These are phyloP conservation scores for Daldinia eschscholtzii DNA, from an alignment of 2,329 filamentous ascomycete species.

Conservation along the genomic window DNA sequence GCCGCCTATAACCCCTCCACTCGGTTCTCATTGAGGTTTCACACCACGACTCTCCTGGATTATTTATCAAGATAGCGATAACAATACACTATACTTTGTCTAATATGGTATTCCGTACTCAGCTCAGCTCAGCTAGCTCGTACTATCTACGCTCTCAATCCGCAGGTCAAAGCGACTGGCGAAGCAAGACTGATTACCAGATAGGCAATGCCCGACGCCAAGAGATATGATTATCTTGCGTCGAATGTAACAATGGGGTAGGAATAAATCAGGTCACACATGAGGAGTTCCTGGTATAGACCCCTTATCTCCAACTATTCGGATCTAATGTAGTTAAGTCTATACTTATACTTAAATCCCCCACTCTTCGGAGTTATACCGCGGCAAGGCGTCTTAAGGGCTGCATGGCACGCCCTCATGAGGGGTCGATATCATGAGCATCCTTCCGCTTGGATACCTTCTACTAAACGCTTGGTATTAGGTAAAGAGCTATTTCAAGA, in stretches of 20 bases:
- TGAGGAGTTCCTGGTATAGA: conserved; percentile 23
- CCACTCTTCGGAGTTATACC: conserved; percentile 19
- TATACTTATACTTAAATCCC: conserved; percentile 16
- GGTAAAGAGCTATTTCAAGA: conserved; percentile 15
- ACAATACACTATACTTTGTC: background rate
- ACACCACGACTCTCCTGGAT: background rate
- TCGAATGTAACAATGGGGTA: conserved; percentile 29
- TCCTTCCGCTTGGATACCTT: background rate
- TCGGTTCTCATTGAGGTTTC: background rate
- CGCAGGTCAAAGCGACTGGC: background rate
- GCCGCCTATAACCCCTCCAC: background rate
- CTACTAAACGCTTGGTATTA: background rate
- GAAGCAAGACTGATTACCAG: conserved; percentile 10
- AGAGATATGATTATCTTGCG: conserved; percentile 12
- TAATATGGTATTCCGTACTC: background rate
- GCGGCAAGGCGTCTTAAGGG: conserved; percentile 4
- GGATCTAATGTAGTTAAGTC: conserved; percentile 13
- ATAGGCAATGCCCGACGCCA: conserved; percentile 27
- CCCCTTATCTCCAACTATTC: conserved; percentile 35
- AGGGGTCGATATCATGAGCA: conserved; percentile 17
- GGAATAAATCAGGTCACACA: conserved; percentile 11
- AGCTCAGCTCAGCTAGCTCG: background rate
- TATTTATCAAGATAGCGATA: background rate
- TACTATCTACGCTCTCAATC: background rate
- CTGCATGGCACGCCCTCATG: background rate